phyloP scores from a whole-genome alignment of 1,139 yeast species.

The Yamadazyma spencermartinsiae region DNA sequence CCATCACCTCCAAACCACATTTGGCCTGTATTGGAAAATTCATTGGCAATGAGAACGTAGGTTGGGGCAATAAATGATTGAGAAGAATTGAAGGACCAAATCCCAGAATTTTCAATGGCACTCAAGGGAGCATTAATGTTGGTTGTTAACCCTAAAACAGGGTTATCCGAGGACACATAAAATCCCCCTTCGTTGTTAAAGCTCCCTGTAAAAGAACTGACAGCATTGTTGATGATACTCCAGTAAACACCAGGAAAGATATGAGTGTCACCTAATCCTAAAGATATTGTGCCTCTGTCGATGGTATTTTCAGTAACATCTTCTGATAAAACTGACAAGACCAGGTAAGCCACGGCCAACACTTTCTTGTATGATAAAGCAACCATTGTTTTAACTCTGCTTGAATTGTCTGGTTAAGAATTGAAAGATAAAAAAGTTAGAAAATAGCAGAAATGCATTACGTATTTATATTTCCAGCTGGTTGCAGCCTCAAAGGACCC shows the following conservation, averaged over 20 bases:
- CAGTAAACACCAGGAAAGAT: conserved; percentile 24
- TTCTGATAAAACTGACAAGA: conserved; percentile 2
- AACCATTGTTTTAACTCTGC: neutral
- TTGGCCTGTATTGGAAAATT: conserved; percentile 17
- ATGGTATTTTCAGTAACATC: conserved; percentile 10
- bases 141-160: conserved; percentile 7
- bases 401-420: neutral
- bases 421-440: neutral
- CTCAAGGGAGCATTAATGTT: conserved; percentile 4
- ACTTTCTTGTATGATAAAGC: neutral
- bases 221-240: conserved; percentile 29
- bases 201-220: conserved; percentile 22
- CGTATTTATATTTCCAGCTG: neutral
- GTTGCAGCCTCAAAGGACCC: too few species aligned
- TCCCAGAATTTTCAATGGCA: conserved; percentile 22
- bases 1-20: conserved; percentile 11
- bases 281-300: conserved; percentile 17
- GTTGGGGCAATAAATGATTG: conserved; percentile 17
- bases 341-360: neutral
- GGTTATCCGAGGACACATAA: conserved; percentile 16
- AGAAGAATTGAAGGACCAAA: conserved; percentile 21
- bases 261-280: conserved; percentile 7
- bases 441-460: neutral
- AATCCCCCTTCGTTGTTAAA: conserved; percentile 25
- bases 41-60: conserved; percentile 19